Percentiles rank a stretch among this genome's conserved stretches.
Conservation (phyloP, 768 basidiomycete species). For the Butyriboletus loyo region DNA sequence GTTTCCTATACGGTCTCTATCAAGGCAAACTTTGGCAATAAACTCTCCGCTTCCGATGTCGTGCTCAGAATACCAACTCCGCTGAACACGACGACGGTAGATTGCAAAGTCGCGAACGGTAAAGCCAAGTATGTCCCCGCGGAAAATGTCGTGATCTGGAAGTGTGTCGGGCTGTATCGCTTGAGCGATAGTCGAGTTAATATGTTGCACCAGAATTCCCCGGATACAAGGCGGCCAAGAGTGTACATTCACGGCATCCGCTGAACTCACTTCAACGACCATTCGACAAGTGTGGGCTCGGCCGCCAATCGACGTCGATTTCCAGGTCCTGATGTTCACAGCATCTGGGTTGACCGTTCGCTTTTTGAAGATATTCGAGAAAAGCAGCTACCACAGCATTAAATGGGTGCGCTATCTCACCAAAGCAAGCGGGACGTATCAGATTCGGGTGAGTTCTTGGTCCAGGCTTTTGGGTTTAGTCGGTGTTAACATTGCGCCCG, state of each 20-base stretch:
- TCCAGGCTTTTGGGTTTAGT: neutral
- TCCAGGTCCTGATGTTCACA: slow-evolving; percentile 99
- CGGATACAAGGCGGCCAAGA: slow-evolving; percentile 92
- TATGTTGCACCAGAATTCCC: slow-evolving; percentile 61
- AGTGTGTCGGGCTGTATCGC: slow-evolving; percentile 54
- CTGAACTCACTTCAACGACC: slow-evolving; percentile 83
- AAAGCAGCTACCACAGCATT: slow-evolving; percentile 88
- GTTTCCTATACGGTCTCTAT: slow-evolving; percentile 89
- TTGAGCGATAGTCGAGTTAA: slow-evolving; percentile 5
- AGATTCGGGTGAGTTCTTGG: slow-evolving; percentile 73
- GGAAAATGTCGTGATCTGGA: slow-evolving; percentile 97
- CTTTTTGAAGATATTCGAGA: slow-evolving; percentile 98
- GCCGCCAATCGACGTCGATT: slow-evolving; percentile 97
- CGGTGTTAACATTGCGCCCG: neutral
- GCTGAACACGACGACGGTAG: slow-evolving; percentile 87
- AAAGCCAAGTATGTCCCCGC: slow-evolving; percentile 98
- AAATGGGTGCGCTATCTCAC: slow-evolving; percentile 97
- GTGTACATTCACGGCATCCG: slow-evolving; percentile 78
- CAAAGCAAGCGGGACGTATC: slow-evolving; percentile 91
- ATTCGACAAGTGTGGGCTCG: slow-evolving; percentile 95
- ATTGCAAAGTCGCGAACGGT: slow-evolving; percentile 86
- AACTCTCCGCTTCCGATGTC: slow-evolving; percentile 90
- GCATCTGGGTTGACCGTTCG: slow-evolving; percentile 93
- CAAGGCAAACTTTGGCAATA: slow-evolving; percentile 86
- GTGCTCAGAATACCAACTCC: slow-evolving; percentile 95